These are phyloP conservation scores for Aspergillus calidoustus DNA, from an alignment of 2,329 filamentous ascomycete genomes.

Conservation along the genomic window DNA sequence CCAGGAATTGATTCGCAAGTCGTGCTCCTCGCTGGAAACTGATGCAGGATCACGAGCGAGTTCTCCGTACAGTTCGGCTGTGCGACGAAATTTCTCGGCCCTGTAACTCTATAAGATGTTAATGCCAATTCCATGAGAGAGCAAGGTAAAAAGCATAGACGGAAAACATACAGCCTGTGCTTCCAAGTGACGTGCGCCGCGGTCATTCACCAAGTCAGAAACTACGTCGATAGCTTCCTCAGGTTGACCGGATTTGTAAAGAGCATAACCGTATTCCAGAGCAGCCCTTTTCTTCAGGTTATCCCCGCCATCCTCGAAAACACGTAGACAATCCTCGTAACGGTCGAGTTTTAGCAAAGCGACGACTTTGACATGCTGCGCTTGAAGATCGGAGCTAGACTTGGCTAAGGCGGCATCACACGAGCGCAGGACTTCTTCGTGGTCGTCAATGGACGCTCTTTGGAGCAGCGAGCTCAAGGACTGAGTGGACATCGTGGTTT, in stretches of 20 bases:
- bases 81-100: slow-evolving; percentile 61
- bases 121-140: not conserved
- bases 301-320: slow-evolving; percentile 59
- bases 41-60: slow-evolving; percentile 49
- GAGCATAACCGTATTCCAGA: slow-evolving; percentile 66
- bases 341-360: slow-evolving; percentile 67
- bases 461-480: slow-evolving; percentile 61
- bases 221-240: slow-evolving; percentile 60
- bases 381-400: slow-evolving; percentile 60
- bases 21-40: slow-evolving; percentile 58
- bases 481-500: slow-evolving; percentile 46
- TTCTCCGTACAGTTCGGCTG: slow-evolving; percentile 59
- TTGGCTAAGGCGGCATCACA: slow-evolving; percentile 62
- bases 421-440: slow-evolving; percentile 64
- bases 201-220: slow-evolving; percentile 42
- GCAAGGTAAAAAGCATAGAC: not conserved
- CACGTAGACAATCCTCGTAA: slow-evolving; percentile 63
- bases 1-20: slow-evolving; percentile 65
- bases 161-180: slow-evolving; percentile 59
- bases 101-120: slow-evolving; percentile 53
- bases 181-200: slow-evolving; percentile 63
- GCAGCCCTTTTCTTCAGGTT: slow-evolving; percentile 58
- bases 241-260: slow-evolving; percentile 64
- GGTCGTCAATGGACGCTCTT: slow-evolving; percentile 63
- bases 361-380: slow-evolving; percentile 63